Evolutionary conservation across 2,329 filamentous ascomycete genomes (phyloP).

Genomic region (Aureobasidium sp.): DNA sequence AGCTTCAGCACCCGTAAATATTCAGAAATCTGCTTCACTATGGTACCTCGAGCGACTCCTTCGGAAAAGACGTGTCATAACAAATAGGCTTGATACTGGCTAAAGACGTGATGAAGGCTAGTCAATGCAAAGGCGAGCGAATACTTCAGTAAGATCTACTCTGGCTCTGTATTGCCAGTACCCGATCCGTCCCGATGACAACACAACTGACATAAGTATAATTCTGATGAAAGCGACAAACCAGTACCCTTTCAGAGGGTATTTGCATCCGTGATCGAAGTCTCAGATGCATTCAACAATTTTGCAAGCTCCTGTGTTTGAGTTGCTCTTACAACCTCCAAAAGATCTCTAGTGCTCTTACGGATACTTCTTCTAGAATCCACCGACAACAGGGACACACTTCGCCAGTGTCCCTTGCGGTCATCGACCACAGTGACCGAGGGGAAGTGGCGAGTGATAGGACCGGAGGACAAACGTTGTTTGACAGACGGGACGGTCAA

Average conservation of each 20-base stretch:
- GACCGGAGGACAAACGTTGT: neutral
- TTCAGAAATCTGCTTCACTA: neutral
- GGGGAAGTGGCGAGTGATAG: slow-evolving; percentile 19
- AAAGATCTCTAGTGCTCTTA: slow-evolving; percentile 14
- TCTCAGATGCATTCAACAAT: slow-evolving; percentile 5
- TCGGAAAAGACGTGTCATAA: neutral
- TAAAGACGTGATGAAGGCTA: neutral
- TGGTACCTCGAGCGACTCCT: neutral
- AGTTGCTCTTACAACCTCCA: slow-evolving; percentile 10
- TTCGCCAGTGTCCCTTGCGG: slow-evolving; percentile 22
- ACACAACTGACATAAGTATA: neutral
- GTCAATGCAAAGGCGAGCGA: neutral
- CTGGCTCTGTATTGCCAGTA: neutral
- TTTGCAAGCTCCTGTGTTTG: slow-evolving; percentile 11
- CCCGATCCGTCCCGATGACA: neutral
- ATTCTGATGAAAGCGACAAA: neutral
- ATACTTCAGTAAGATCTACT: neutral
- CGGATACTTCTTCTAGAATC: slow-evolving; percentile 12
- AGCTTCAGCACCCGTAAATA: neutral
- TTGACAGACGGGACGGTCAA: neutral
- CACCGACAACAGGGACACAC: slow-evolving; percentile 22
- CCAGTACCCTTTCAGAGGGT: neutral
- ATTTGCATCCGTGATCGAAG: neutral
- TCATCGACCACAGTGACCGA: slow-evolving; percentile 27
- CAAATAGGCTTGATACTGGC: neutral